phyloP scores from a whole-genome alignment of 179 eudicot species.

The Beta corolliflora region DNA sequence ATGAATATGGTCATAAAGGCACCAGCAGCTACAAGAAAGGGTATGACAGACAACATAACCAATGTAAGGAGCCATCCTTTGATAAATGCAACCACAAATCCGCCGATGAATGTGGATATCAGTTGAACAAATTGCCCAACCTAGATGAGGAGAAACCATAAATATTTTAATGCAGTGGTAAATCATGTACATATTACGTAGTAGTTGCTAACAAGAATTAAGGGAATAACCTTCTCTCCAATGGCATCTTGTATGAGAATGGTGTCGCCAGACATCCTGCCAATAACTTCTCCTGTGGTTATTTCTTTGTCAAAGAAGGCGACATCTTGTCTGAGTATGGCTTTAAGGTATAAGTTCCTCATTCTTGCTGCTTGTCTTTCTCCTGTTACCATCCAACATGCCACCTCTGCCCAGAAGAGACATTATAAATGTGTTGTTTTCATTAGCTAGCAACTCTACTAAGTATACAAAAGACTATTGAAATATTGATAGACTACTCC shows the following conservation, averaged over 20 bases:
- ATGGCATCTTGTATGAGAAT: conserved; percentile 69
- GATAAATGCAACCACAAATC: conserved; percentile 60
- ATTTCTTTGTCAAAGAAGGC: conserved; percentile 66
- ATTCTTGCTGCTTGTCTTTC: conserved; percentile 71
- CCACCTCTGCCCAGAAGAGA: conserved; percentile 45
- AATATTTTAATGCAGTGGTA: not conserved
- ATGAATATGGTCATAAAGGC: conserved; percentile 39
- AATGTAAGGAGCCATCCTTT: conserved; percentile 80
- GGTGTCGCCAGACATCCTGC: conserved; percentile 61
- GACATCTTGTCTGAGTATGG: conserved; percentile 64
- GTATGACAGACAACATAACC: conserved; percentile 58
- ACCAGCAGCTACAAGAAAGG: conserved; percentile 45
- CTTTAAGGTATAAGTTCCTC: conserved; percentile 56
- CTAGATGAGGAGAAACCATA: conserved; percentile 29
- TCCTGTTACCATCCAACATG: conserved; percentile 73
- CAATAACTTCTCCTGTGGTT: conserved; percentile 58
- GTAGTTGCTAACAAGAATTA: not conserved
- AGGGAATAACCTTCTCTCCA: conserved; percentile 60
- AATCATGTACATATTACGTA: not conserved
- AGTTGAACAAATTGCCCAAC: conserved; percentile 71
- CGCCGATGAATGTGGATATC: conserved; percentile 63
- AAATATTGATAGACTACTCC: too few species aligned
- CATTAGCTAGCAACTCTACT: not conserved
- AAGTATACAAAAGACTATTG: too few species aligned
- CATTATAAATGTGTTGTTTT: not conserved